Conservation (phyloP, 148 eudicot genomes). For the Chenopodium berlandieri region DNA sequence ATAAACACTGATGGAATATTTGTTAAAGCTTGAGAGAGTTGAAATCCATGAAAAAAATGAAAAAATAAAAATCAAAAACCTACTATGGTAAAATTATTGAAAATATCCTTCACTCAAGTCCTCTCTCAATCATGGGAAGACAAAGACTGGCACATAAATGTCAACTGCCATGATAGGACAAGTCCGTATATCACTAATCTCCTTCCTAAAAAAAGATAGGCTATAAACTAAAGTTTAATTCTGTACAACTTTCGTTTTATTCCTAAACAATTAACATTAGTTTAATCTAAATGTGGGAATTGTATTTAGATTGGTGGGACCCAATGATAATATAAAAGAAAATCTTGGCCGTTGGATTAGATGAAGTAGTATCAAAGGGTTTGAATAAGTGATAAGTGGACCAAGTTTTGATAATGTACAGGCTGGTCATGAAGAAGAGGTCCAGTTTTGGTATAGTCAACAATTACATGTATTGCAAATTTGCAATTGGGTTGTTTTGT, state of each 20-base stretch:
- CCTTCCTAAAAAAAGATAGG: not conserved
- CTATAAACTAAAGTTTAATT: not conserved
- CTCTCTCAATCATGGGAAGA: not conserved
- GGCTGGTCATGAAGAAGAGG: constrained; percentile 21
- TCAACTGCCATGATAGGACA: constrained; percentile 13
- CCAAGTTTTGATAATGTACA: constrained; percentile 16
- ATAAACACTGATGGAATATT: no score
- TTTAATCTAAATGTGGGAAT: not conserved
- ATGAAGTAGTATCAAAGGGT: not conserved
- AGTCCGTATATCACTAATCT: not conserved
- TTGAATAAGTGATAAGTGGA: not conserved
- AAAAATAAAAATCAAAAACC: no score
- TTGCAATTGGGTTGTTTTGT: not conserved
- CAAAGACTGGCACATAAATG: constrained; percentile 8
- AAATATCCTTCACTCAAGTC: no score
- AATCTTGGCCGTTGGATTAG: constrained; percentile 5
- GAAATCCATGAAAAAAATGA: no score
- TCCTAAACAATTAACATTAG: not conserved
- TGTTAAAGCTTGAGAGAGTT: no score
- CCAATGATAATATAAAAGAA: not conserved
- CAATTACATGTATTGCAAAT: not conserved
- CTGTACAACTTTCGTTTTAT: not conserved
- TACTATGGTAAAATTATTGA: no score
- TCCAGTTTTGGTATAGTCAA: constrained; percentile 23
- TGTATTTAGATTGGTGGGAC: not conserved